Base-by-base conservation (phyloP, 2,329 filamentous ascomycete species). In the Clarireedia sp. region DNA sequence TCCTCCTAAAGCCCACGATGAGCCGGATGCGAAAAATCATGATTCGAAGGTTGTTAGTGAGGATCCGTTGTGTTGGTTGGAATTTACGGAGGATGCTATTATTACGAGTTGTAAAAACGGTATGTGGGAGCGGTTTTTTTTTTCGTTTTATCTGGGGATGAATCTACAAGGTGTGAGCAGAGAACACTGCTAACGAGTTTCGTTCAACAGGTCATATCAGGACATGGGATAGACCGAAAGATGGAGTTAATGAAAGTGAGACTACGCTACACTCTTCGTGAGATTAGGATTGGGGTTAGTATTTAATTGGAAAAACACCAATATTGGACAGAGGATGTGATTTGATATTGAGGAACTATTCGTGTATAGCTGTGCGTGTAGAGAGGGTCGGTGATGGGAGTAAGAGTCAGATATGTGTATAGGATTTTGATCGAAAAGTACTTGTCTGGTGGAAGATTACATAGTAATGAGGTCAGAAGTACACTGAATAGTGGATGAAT, bases 21-120 rank as follows among this genome's bases (percentile, higher is more conserved):
- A 45, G 12, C 41, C 41, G 12, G 41, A 45, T 23, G 41, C 41
- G 21, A 45, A 23, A 14, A 8, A 7, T 5, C 41, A 45, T 14
- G 41, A 47, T 29, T 40, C 52, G 16, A 96, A 96, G 71, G 76
- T 80, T 12, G 83, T 96, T 37, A 90, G 96, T 69, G 82, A 85
- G 58, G 90, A 97, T 71, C 90, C 91, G 52, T 76, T 95, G 46
- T 89, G 83, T 69, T 96, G 91, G 86, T 73, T 99, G 40, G 88
- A 85, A n/a, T 99, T 99, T 66, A 91, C 92, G 54, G 87, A 96
- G 69, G 86, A 95, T 65, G 87, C 87, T 60, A 96, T 99, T 62
- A 85, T 97, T 67, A 96, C 90, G 37, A 90, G 89, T 62, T 96
- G 90, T 73, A 87, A 90, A 68, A 88, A 85, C 73, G 92, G 92